Base-by-base conservation (phyloP, 177 flowering plant species). In the Tripterygium wilfordii region DNA sequence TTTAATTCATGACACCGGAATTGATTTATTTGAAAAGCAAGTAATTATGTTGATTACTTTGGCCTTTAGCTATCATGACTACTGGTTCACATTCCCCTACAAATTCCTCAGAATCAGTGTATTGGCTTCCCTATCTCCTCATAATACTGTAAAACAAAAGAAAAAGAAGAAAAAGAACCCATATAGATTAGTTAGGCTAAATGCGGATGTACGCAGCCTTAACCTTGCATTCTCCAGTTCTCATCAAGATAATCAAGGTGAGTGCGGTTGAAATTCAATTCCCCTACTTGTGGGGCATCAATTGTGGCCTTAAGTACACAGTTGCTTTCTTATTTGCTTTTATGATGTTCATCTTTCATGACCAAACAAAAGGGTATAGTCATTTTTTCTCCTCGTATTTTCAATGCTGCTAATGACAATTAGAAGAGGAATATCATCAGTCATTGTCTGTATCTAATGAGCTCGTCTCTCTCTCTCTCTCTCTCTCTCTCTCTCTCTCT, bases 1-100 rank as follows among this genome's bases (percentile, higher is more conserved):
- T 7, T 30, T n/a, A n/a, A n/a, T n/a, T n/a, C n/a, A n/a, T 30
- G 7, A 7, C 8, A 30, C 7, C 12, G 8, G 33, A 30, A 30
- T 30, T 30, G 10, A 38, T 13, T 3, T 2, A 38, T 18, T 18
- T 36, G 37, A 49, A 13, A 31, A 5, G 18, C 8, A 1, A 0
- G 24, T 29, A 26, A 19, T 12, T 2, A 4, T 14, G 10, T 40
- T 24, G 17, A 49, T 10, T 85, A 92, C 98, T 83, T 64, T 92
- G 96, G 68, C 98, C 98, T 80, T 88, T 88, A 61, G 94, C 96
- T 2, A 92, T 80, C 76, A 92, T 71, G 43, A 92, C 96, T 0
- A 86, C 96, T 0, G 96, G 66, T 43, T 92, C 96, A 27, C 82
- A 92, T 56, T 92, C 96, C 20, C 98, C 98, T 8, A 85, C 79